A percentile compares a stretch with the other conserved stretches of the same genome.
These are phyloP conservation scores for Penicillium arizonense DNA, from an alignment of 495 filamentous ascomycete species.

Conservation along the genomic window DNA sequence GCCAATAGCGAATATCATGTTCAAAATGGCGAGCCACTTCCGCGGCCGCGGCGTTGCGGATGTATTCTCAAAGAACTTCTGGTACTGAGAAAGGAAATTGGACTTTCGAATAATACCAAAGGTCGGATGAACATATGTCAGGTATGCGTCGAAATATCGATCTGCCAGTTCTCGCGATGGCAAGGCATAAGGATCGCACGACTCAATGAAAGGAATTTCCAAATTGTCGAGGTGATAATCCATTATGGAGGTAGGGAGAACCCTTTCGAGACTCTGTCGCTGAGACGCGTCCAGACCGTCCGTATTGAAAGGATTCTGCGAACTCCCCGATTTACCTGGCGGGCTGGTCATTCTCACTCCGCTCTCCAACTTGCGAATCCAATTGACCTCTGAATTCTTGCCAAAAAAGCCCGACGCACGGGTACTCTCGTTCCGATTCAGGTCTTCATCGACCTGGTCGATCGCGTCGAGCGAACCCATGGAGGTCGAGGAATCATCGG, in stretches of 20 bases:
- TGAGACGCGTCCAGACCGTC: not conserved
- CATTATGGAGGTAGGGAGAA: constrained; percentile 32
- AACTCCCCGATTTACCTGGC: not conserved
- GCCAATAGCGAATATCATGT: constrained; percentile 65
- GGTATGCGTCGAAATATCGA: constrained; percentile 51
- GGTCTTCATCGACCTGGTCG: constrained; percentile 58
- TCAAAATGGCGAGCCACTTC: constrained; percentile 59
- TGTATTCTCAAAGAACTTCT: constrained; percentile 25
- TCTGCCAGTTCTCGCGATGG: constrained; percentile 53
- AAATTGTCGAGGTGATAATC: constrained; percentile 60
- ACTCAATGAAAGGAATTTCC: constrained; percentile 36
- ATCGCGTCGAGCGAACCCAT: constrained; percentile 58
- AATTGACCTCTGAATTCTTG: constrained; percentile 60
- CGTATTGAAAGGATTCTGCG: not conserved
- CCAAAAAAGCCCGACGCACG: constrained; percentile 59
- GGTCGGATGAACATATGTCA: constrained; percentile 53
- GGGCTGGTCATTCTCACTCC: constrained; percentile 11
- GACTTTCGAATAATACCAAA: constrained; percentile 54
- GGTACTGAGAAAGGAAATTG: constrained; percentile 42
- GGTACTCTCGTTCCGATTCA: constrained; percentile 48
- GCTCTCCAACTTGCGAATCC: constrained; percentile 52
- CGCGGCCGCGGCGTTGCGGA: constrained; percentile 17
- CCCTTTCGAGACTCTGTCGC: not conserved
- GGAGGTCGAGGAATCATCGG: constrained; percentile 32
- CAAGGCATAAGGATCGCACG: constrained; percentile 47